Evolutionary conservation across 2,329 filamentous ascomycete genomes (phyloP), one percentile per base, ranked within the genome.

Genomic region (Claviceps spartinae): DNA sequence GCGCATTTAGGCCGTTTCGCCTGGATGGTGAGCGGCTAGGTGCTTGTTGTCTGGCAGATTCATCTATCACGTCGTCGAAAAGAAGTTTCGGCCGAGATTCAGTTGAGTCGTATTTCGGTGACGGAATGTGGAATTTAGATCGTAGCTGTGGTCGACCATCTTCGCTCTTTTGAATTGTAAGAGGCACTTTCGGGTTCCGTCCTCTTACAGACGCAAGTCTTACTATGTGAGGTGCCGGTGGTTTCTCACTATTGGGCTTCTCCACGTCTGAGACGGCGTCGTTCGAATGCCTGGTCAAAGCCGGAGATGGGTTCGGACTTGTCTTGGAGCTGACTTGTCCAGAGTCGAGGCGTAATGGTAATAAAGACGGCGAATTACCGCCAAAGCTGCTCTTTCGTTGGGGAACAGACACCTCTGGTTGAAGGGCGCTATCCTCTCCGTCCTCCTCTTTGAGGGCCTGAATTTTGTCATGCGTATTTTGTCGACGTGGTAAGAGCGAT

Each of bases 381-480:
- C 45, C 40, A 4, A 4, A 6, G 22, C 43, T 50, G 40, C 30
- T 20, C 42, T 45, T 52, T 41, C 45, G 50, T 48, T 45, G 14
- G 13, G 24, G 24, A 5, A 5, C n/a, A 37, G n/a, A 14, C 20
- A 13, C 56, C 72, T 68, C 55, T 66, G 61, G 52, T 53, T 18
- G 38, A 13, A 20, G 3, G 4, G 16, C 7, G 18, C 22, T 9
- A 30, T 45, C 9, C 8, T 34, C 5, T 16, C 6, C 13, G 22
- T 38, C 47, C n/a, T 38, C 50, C 16, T 46, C 47, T 30, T 16
- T 13, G 4, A 46, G 44, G 7, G 47, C 48, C 9, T 24, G 34
- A 1, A 86, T 66, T 53, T 73, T 78, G 51, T 79, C 73, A 13
- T 82, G 62, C 0, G 76, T 80, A 7, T 77, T 78, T 57, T 83